phyloP scores from a whole-genome alignment of 2,329 filamentous ascomycete genomes.

The Lizonia empirigonia region DNA sequence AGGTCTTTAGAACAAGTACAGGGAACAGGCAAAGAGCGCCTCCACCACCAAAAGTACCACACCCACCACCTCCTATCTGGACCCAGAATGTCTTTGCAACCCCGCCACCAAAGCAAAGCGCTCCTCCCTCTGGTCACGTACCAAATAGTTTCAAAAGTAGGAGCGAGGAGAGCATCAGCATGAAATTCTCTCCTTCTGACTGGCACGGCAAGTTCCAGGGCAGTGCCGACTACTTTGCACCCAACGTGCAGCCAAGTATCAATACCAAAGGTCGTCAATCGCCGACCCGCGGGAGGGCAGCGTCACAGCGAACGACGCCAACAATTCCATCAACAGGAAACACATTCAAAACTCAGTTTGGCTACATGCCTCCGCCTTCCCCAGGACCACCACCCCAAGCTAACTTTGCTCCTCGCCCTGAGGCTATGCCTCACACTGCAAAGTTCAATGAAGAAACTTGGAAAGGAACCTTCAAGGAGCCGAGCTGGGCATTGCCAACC shows the following conservation, averaged over 20 bases:
- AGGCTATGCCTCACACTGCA: constrained; percentile 33
- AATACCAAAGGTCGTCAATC: constrained; percentile 36
- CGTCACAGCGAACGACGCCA: constrained; percentile 27
- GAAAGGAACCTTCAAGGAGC: constrained; percentile 52
- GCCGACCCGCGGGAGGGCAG: constrained; percentile 38
- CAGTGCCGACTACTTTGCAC: constrained; percentile 51
- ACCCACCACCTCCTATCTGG: constrained; percentile 28
- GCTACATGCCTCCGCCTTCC: constrained; percentile 37
- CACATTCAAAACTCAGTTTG: constrained; percentile 16
- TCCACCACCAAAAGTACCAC: constrained; percentile 21
- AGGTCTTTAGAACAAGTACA: constrained; percentile 22
- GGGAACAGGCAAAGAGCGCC: constrained; percentile 22
- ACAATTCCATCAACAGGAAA: not conserved
- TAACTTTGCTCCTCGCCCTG: constrained; percentile 28
- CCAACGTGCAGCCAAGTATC: constrained; percentile 34
- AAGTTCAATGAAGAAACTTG: constrained; percentile 53
- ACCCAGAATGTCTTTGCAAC: constrained; percentile 23
- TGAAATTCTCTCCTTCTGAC: constrained; percentile 54
- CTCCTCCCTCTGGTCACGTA: constrained; percentile 24
- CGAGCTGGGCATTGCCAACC: constrained; percentile 48
- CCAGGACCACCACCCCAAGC: constrained; percentile 36
- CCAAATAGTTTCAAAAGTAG: constrained; percentile 50
- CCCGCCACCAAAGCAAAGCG: constrained; percentile 24
- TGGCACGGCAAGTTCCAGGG: constrained; percentile 55
- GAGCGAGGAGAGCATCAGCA: constrained; percentile 57